phyloP scores from a whole-genome alignment of 2,329 filamentous ascomycete genomes.

The Alternaria novae-zelandiae region DNA sequence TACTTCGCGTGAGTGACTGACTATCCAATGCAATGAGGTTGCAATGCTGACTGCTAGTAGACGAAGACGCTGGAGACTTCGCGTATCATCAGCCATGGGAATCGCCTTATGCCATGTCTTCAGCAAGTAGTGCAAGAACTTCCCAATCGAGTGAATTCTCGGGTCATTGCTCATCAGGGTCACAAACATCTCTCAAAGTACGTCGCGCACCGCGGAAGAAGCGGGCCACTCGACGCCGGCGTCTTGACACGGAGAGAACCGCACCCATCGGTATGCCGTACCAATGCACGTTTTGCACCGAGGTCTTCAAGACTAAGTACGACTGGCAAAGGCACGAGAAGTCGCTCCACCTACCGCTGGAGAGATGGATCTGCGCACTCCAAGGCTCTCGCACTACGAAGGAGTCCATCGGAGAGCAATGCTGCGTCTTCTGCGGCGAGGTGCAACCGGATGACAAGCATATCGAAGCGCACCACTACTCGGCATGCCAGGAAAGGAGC shows the following conservation, averaged over 20 bases:
- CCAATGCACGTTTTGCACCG: constrained; percentile 41
- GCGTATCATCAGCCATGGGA: constrained; percentile 14
- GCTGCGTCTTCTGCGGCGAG: constrained; percentile 31
- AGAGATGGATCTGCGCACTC: constrained; percentile 34
- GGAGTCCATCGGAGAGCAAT: constrained; percentile 17
- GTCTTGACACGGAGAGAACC: constrained; percentile 13
- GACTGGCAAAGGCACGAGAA: constrained; percentile 43
- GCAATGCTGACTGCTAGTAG: neutral
- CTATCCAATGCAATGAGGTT: too few relatives aligned
- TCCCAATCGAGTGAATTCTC: constrained; percentile 32
- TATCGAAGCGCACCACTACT: constrained; percentile 27
- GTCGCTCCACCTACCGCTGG: constrained; percentile 34
- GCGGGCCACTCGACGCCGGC: constrained; percentile 12
- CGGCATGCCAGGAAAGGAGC: constrained; percentile 27
- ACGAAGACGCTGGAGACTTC: neutral
- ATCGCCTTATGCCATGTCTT: constrained; percentile 22
- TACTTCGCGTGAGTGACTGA: constrained; percentile 1
- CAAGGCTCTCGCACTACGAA: constrained; percentile 17
- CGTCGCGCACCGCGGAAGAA: constrained; percentile 18
- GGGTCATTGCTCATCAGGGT: constrained; percentile 18
- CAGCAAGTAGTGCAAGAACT: constrained; percentile 32
- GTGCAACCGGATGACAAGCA: constrained; percentile 19
- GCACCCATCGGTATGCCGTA: constrained; percentile 23
- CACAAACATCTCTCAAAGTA: constrained; percentile 22
- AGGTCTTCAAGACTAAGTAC: constrained; percentile 39